Conservation (phyloP, 768 basidiomycete species). For the Mycena galopus region DNA sequence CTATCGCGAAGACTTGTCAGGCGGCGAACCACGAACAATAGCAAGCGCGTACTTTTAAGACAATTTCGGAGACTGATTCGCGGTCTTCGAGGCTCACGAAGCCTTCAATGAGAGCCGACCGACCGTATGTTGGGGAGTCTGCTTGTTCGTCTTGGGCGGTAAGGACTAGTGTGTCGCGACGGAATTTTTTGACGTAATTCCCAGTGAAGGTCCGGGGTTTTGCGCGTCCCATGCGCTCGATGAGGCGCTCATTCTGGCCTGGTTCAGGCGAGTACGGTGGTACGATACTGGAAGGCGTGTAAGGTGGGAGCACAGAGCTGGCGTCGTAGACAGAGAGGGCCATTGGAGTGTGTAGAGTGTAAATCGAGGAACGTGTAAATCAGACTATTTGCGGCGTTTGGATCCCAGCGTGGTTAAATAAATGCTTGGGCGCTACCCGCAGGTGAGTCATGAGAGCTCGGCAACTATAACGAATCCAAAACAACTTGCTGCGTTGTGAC, state of each 20-base stretch:
- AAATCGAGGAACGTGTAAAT: neutral
- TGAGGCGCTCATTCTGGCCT: slow-evolving; percentile 61
- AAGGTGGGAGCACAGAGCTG: slow-evolving; percentile 55
- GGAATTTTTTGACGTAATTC: slow-evolving; percentile 54
- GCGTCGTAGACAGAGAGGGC: neutral
- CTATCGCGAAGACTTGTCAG: slow-evolving; percentile 41
- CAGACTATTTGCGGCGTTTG: neutral
- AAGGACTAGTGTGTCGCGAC: slow-evolving; percentile 57
- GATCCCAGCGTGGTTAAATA: neutral
- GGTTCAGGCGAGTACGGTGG: slow-evolving; percentile 72
- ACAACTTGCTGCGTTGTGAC: neutral
- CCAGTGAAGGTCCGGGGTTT: slow-evolving; percentile 45
- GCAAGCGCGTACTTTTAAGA: slow-evolving; percentile 54
- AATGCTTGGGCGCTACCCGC: neutral
- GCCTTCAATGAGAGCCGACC: slow-evolving; percentile 55
- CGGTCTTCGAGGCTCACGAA: slow-evolving; percentile 57
- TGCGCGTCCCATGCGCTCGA: slow-evolving; percentile 60
- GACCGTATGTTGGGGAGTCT: slow-evolving; percentile 58
- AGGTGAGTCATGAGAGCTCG: neutral
- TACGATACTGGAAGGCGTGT: slow-evolving; percentile 65
- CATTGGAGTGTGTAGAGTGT: neutral
- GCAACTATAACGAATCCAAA: no score
- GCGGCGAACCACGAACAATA: neutral
- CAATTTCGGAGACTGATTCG: slow-evolving; percentile 55
- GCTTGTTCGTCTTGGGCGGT: slow-evolving; percentile 60